phyloP scores from a whole-genome alignment of 768 basidiomycete species.

The Boletellus ananas region DNA sequence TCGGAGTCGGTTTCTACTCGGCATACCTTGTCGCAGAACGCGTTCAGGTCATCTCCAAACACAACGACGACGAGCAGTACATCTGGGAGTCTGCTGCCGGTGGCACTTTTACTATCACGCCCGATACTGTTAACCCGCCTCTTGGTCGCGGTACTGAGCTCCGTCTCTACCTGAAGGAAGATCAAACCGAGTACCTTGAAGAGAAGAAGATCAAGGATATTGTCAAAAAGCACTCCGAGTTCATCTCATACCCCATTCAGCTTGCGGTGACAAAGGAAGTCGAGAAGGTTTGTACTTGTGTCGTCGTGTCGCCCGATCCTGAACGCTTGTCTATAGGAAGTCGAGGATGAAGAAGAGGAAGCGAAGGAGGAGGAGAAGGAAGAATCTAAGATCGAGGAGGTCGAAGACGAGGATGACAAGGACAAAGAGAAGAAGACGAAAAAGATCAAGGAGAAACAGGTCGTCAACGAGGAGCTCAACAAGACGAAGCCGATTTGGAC shows the following conservation, averaged over 20 bases:
- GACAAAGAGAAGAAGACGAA: slow-evolving; percentile 91
- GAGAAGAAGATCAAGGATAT: slow-evolving; percentile 99
- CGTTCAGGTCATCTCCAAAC: slow-evolving; percentile 98
- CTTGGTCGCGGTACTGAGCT: slow-evolving; percentile 94
- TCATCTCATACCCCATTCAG: slow-evolving; percentile 99
- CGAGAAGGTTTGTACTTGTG: slow-evolving; percentile 71
- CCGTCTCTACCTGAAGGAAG: slow-evolving; percentile 93
- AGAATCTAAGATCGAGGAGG: slow-evolving; percentile 77
- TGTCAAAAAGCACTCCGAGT: slow-evolving; percentile 99
- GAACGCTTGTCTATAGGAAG: slow-evolving; percentile 52
- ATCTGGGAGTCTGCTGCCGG: slow-evolving; percentile 99
- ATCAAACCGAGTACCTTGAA: slow-evolving; percentile 98
- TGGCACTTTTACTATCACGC: slow-evolving; percentile 98
- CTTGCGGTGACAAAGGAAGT: slow-evolving; percentile 98
- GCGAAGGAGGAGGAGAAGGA: slow-evolving; percentile 69
- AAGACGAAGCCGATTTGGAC: slow-evolving; percentile 99
- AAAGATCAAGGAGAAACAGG: slow-evolving; percentile 86
- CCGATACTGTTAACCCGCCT: slow-evolving; percentile 82
- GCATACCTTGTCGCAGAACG: slow-evolving; percentile 98
- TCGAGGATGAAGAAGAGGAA: slow-evolving; percentile 79
- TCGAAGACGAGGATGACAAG: slow-evolving; percentile 79
- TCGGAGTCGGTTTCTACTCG: slow-evolving; percentile 99
- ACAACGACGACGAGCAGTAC: slow-evolving; percentile 99
- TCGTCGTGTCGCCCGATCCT: not conserved
- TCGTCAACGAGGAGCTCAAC: slow-evolving; percentile 96